Percentiles rank a stretch among this genome's conserved stretches.
Evolutionary conservation across 306 rosid genomes (phyloP).

Genomic region (Begonia masoniana): DNA sequence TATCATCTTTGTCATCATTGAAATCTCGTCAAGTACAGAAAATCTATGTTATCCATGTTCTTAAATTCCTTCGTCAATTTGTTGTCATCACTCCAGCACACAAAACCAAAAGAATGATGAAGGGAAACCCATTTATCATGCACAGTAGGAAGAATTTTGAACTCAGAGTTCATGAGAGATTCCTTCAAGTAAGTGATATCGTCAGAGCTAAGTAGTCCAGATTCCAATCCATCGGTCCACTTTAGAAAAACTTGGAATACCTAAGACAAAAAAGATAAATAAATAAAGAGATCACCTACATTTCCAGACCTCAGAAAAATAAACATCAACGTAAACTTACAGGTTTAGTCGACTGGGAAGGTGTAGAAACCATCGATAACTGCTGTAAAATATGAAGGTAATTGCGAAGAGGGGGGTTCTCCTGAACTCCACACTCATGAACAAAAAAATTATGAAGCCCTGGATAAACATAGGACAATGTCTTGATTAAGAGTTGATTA

Average conservation of each 20-base stretch:
- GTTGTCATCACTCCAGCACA: conserved; percentile 79
- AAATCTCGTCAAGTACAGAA: conserved; percentile 50
- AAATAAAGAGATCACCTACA: conserved; percentile 8
- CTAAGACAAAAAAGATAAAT: conserved; percentile 19
- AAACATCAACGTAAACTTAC: conserved; percentile 32
- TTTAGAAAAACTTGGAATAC: conserved; percentile 60
- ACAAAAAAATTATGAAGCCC: conserved; percentile 69
- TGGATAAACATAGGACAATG: conserved; percentile 50
- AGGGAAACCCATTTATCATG: conserved; percentile 91
- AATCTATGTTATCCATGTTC: conserved; percentile 49
- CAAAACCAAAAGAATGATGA: conserved; percentile 68
- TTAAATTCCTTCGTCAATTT: conserved; percentile 53
- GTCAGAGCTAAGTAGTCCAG: conserved; percentile 43
- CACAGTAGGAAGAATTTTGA: conserved; percentile 66
- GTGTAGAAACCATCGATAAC: conserved; percentile 52
- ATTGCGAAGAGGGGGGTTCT: conserved; percentile 56
- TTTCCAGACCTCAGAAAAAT: conserved; percentile 10
- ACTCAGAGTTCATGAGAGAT: conserved; percentile 42
- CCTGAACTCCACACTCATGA: conserved; percentile 47
- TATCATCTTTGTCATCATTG: conserved; percentile 28
- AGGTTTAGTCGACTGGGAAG: conserved; percentile 57
- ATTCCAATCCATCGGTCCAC: conserved; percentile 70
- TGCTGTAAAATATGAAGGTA: conserved; percentile 73
- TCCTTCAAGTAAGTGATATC: conserved; percentile 53
- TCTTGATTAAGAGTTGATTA: conserved; percentile 34